Evolutionary conservation across 1,139 yeast genomes (phyloP).

Genomic region (Candida sanyaensis): DNA sequence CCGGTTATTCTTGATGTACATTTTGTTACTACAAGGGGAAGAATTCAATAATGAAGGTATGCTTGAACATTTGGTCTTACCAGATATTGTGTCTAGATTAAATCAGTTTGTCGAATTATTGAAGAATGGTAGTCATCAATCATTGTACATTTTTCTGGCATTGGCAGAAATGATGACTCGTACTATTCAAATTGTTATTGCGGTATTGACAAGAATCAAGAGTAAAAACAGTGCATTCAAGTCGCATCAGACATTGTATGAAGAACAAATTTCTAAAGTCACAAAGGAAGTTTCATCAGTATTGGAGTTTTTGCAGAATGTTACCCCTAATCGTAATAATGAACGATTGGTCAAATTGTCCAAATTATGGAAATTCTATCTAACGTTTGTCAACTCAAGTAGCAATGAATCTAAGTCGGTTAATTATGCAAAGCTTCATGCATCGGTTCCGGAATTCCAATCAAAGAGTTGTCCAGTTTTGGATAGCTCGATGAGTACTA

Average conservation of each 20-base stretch:
- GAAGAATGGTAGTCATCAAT: constrained; percentile 14
- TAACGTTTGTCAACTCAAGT: constrained; percentile 36
- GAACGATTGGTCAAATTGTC: constrained; percentile 27
- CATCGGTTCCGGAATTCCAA: constrained; percentile 31
- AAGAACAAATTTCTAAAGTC: constrained; percentile 7
- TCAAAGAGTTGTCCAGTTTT: constrained; percentile 13
- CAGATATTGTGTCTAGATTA: constrained; percentile 24
- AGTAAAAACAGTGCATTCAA: constrained; percentile 10
- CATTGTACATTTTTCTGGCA: constrained; percentile 29
- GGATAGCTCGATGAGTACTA: constrained; percentile 8
- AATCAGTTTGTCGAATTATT: constrained; percentile 19
- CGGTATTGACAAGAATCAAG: constrained; percentile 32
- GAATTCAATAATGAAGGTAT: constrained; percentile 25
- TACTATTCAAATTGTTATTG: constrained; percentile 37
- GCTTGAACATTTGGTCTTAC: constrained; percentile 20
- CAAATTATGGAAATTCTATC: constrained; percentile 45
- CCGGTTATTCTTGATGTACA: constrained; percentile 30
- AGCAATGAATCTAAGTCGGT: constrained; percentile 24
- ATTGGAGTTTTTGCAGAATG: constrained; percentile 6
- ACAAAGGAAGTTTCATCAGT: constrained; percentile 2
- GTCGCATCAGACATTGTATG: neutral
- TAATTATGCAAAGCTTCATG: constrained; percentile 38
- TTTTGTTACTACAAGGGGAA: constrained; percentile 39
- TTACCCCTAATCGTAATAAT: constrained; percentile 18
- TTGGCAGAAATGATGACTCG: constrained; percentile 35